These are phyloP conservation scores for Hypoxylon sp. DNA, from an alignment of 2,329 filamentous ascomycete genomes.

Conservation along the genomic window DNA sequence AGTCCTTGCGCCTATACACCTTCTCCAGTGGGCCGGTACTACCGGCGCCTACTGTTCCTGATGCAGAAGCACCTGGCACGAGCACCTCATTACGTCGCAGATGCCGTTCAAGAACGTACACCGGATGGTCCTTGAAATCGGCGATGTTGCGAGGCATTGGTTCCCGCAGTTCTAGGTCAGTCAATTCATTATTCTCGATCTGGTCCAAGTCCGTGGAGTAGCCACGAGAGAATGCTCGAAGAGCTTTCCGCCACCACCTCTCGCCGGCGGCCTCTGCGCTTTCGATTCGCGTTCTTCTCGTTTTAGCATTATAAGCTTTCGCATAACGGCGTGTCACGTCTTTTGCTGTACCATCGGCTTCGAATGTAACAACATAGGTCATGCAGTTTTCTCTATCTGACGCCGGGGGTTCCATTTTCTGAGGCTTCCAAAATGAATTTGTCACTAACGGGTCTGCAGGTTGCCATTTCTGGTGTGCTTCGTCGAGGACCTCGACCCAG, in stretches of 20 bases:
- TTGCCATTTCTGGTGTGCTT: slow-evolving; percentile 91
- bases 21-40: slow-evolving; percentile 74
- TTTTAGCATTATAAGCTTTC: slow-evolving; percentile 92
- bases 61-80: slow-evolving; percentile 74
- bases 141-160: slow-evolving; percentile 87
- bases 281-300: slow-evolving; percentile 84
- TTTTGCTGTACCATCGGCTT: slow-evolving; percentile 79
- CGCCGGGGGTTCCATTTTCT: slow-evolving; percentile 84
- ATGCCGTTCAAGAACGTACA: slow-evolving; percentile 88
- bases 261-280: slow-evolving; percentile 61
- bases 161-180: slow-evolving; percentile 78
- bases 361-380: slow-evolving; percentile 87
- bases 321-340: slow-evolving; percentile 92
- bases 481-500: slow-evolving; percentile 94
- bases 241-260: slow-evolving; percentile 67
- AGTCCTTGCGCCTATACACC: slow-evolving; percentile 85
- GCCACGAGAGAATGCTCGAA: slow-evolving; percentile 62
- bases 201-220: slow-evolving; percentile 77
- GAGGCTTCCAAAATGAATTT: slow-evolving; percentile 78
- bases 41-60: slow-evolving; percentile 82
- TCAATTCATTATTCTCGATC: slow-evolving; percentile 83
- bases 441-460: slow-evolving; percentile 89
- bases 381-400: slow-evolving; percentile 82
- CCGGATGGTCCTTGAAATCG: slow-evolving; percentile 88
- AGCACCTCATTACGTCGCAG: slow-evolving; percentile 87